Evolutionary conservation across 306 rosid genomes (phyloP).

Genomic region (Carpinus viminea): DNA sequence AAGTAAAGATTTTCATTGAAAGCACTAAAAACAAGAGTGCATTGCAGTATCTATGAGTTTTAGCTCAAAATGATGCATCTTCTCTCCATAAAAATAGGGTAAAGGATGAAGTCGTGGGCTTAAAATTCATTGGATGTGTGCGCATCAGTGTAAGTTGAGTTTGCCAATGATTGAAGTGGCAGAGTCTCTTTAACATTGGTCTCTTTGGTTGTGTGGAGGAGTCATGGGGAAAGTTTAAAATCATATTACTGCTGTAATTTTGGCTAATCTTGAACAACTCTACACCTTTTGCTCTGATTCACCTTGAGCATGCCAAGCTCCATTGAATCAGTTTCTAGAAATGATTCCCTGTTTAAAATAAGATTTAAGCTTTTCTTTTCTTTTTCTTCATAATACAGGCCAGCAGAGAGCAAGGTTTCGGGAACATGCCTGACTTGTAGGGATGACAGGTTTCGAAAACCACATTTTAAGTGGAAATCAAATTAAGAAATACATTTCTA

Average conservation of each 20-base stretch:
- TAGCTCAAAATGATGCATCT: no score
- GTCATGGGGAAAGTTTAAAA: no score
- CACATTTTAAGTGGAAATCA: not conserved
- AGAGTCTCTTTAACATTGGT: no score
- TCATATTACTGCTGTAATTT: no score
- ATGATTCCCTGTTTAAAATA: not conserved
- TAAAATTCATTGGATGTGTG: not conserved
- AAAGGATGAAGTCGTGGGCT: not conserved
- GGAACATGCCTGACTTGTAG: slow-evolving; percentile 4
- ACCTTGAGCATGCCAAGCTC: not conserved
- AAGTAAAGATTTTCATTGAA: not conserved
- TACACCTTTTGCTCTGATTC: not conserved
- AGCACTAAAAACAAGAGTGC: not conserved
- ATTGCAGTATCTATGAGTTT: no score
- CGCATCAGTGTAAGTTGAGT: no score
- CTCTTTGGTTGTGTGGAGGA: no score
- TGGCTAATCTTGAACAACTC: not conserved
- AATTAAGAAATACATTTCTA: not conserved
- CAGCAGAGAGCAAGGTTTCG: not conserved
- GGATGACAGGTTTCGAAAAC: not conserved
- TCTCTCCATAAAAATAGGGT: no score
- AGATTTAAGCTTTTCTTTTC: not conserved
- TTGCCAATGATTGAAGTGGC: no score
- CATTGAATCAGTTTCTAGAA: not conserved
- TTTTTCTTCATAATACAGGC: not conserved